Evolutionary conservation across 805 yeast species (phyloP).

Genomic region (Tetrapisispora namnaoensis): DNA sequence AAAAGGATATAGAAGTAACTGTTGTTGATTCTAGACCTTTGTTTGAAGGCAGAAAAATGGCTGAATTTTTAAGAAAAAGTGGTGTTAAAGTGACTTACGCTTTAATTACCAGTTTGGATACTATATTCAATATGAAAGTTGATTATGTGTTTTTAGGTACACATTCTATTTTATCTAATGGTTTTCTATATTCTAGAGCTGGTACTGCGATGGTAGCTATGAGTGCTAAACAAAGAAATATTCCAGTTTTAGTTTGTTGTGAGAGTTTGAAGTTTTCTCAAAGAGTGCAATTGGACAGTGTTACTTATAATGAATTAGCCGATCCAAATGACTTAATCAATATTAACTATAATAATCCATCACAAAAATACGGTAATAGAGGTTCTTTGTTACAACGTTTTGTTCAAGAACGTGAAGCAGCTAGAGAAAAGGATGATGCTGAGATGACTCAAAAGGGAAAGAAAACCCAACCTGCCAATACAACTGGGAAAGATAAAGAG

Average conservation of each 20-base stretch:
- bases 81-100: constrained; percentile 70
- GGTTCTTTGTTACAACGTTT: constrained; percentile 61
- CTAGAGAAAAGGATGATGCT: constrained; percentile 18
- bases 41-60: constrained; percentile 81
- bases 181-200: constrained; percentile 83
- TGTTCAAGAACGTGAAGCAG: constrained; percentile 32
- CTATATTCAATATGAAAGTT: constrained; percentile 67
- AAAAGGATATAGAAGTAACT: constrained; percentile 67
- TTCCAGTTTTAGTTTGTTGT: constrained; percentile 92
- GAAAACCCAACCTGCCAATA: constrained; percentile 14
- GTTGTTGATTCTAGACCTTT: constrained; percentile 90
- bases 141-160: constrained; percentile 92
- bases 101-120: constrained; percentile 65
- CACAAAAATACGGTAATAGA: constrained; percentile 37
- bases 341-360: constrained; percentile 42
- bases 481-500: constrained; percentile 5
- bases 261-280: constrained; percentile 92
- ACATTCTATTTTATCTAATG: constrained; percentile 93
- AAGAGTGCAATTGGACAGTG: constrained; percentile 92
- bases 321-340: constrained; percentile 64
- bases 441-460: constrained; percentile 23
- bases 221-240: constrained; percentile 77
- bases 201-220: constrained; percentile 92
- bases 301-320: constrained; percentile 83
- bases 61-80: constrained; percentile 47